Conservation (phyloP, 495 filamentous ascomycete genomes). For the Tuber microsphaerosporum region DNA sequence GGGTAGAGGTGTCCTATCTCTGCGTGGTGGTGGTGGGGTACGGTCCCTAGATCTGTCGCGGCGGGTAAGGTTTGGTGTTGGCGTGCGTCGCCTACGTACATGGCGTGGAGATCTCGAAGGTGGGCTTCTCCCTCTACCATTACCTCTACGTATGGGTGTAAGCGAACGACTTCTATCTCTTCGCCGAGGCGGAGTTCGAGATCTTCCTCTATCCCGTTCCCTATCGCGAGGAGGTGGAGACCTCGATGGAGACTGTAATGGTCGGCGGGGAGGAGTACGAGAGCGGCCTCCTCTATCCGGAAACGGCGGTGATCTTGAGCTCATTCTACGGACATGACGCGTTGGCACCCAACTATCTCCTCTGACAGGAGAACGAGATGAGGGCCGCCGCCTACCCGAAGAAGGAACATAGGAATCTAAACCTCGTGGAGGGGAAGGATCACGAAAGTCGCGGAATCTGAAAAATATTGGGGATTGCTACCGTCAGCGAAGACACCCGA, state of each 20-base stretch:
- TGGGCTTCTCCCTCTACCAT: slow-evolving; percentile 23
- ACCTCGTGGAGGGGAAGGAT: slow-evolving; percentile 35
- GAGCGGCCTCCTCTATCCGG: slow-evolving; percentile 24
- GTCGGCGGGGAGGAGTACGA: slow-evolving; percentile 30
- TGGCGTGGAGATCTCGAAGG: slow-evolving; percentile 37
- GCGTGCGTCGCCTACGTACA: slow-evolving; percentile 28
- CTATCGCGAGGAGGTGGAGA: slow-evolving; percentile 22
- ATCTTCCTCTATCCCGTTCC: slow-evolving; percentile 33
- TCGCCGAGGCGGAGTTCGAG: slow-evolving; percentile 27
- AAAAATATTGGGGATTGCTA: background rate
- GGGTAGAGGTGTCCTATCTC: slow-evolving; percentile 31
- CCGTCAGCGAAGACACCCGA: slow-evolving; percentile 11
- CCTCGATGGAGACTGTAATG: slow-evolving; percentile 29
- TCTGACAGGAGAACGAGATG: slow-evolving; percentile 31
- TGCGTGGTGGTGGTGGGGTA: slow-evolving; percentile 25
- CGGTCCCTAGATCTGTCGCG: slow-evolving; percentile 36
- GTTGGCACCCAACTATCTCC: slow-evolving; percentile 40
- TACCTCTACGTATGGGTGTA: slow-evolving; percentile 35
- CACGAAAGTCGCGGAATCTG: slow-evolving; percentile 36
- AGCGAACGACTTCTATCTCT: slow-evolving; percentile 36
- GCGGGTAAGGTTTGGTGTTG: slow-evolving; percentile 18
- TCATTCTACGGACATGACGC: slow-evolving; percentile 29
- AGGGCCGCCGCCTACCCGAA: slow-evolving; percentile 31
- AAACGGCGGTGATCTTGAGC: slow-evolving; percentile 36
- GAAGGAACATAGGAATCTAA: slow-evolving; percentile 39